A percentile compares a stretch with the other conserved stretches of the same genome.
Conservation (phyloP, 2,329 filamentous ascomycete genomes). For the Diaporthe sp. region DNA sequence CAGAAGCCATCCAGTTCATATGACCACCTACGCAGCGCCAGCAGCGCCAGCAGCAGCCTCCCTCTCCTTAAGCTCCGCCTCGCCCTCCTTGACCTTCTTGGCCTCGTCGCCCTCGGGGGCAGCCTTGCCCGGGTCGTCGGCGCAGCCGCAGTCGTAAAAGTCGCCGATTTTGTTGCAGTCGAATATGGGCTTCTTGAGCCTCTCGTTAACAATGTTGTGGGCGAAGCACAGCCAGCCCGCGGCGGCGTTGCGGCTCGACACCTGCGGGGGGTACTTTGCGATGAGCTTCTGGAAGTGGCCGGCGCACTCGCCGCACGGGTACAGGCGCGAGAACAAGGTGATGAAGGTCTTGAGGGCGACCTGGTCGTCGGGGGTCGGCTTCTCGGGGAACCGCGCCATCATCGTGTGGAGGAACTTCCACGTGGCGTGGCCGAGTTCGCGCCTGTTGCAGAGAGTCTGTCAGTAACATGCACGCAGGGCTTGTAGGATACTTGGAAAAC, state of each 20-base stretch:
- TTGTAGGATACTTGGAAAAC: slow-evolving; percentile 29
- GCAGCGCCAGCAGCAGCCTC: slow-evolving; percentile 31
- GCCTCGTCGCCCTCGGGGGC: slow-evolving; percentile 39
- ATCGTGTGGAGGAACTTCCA: slow-evolving; percentile 80
- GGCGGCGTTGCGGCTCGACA: slow-evolving; percentile 70
- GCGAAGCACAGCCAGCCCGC: slow-evolving; percentile 76
- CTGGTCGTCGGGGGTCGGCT: slow-evolving; percentile 71
- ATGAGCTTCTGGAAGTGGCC: slow-evolving; percentile 73
- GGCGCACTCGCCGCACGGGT: slow-evolving; percentile 77
- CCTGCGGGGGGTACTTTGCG: slow-evolving; percentile 72
- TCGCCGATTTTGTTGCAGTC: slow-evolving; percentile 76
- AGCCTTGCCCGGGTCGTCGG: slow-evolving; percentile 65
- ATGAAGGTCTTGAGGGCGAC: slow-evolving; percentile 73
- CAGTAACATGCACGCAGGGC: background rate
- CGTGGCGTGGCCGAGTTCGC: slow-evolving; percentile 73
- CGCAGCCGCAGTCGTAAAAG: slow-evolving; percentile 78
- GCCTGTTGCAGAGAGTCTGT: slow-evolving; percentile 49
- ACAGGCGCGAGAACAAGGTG: slow-evolving; percentile 74
- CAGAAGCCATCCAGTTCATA: background rate
- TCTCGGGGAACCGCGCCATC: slow-evolving; percentile 75
- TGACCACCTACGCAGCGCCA: background rate
- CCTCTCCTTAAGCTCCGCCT: slow-evolving; percentile 37
- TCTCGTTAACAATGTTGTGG: slow-evolving; percentile 75
- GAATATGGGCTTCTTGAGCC: slow-evolving; percentile 70
- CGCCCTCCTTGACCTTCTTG: slow-evolving; percentile 37